Evolutionary conservation across 257 asterid species (phyloP).

Genomic region (Avicennia marina): DNA sequence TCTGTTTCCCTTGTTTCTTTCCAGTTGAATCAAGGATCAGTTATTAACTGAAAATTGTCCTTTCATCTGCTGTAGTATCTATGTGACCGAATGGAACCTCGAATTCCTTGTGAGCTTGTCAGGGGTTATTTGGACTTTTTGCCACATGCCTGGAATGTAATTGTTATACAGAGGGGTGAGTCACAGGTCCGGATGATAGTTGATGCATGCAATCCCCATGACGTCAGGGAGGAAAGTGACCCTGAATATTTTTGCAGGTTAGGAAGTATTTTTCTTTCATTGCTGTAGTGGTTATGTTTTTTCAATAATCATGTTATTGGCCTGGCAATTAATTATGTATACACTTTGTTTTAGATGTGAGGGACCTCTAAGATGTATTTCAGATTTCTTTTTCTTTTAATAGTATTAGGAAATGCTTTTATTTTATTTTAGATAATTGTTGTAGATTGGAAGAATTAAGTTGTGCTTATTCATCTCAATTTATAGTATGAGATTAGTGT

Average conservation of each 20-base stretch:
- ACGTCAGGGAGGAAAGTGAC: slow-evolving; percentile 84
- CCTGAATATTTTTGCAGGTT: slow-evolving; percentile 84
- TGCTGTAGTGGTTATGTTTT: not conserved
- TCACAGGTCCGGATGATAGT: slow-evolving; percentile 75
- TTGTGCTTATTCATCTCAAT: too few relatives aligned
- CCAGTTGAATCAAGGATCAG: not conserved
- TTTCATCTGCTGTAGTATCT: slow-evolving; percentile 51
- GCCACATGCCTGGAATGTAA: slow-evolving; percentile 98
- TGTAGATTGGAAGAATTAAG: not conserved
- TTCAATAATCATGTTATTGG: too few relatives aligned
- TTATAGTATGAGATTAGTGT: too few relatives aligned
- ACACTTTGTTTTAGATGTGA: not conserved
- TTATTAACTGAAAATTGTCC: slow-evolving; percentile 20
- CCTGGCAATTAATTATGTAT: not conserved
- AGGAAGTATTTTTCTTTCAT: not conserved
- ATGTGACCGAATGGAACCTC: slow-evolving; percentile 89
- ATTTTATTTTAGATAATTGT: not conserved
- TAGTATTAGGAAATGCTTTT: too few relatives aligned
- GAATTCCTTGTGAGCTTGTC: slow-evolving; percentile 88
- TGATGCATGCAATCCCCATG: slow-evolving; percentile 93
- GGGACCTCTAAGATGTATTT: too few relatives aligned
- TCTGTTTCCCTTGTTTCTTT: slow-evolving; percentile 10
- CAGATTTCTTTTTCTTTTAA: too few relatives aligned
- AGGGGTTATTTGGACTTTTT: slow-evolving; percentile 91
- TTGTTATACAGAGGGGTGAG: slow-evolving; percentile 56